These are phyloP conservation scores for Xylaria castorea DNA, from an alignment of 495 filamentous ascomycete genomes.

Conservation along the genomic window DNA sequence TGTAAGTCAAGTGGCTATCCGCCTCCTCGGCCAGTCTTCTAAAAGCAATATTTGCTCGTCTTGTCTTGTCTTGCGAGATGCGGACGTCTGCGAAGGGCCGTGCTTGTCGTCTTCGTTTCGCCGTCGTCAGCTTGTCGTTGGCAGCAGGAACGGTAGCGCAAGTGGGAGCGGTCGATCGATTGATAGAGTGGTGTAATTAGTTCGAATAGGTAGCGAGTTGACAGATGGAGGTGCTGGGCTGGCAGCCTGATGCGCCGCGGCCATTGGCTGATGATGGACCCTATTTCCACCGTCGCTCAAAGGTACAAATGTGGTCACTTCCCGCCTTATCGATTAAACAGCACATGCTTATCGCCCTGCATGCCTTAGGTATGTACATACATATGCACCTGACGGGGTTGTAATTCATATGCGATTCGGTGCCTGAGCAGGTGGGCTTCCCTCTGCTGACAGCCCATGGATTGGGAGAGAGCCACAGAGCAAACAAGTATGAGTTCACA, in stretches of 20 bases:
- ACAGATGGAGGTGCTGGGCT: conserved; percentile 24
- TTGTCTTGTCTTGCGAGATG: neutral
- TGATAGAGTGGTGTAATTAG: conserved; percentile 9
- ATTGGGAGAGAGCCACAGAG: too few relatives aligned
- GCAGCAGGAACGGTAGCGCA: neutral
- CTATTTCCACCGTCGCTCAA: conserved; percentile 19
- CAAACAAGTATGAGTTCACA: too few relatives aligned
- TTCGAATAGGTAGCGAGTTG: conserved; percentile 14
- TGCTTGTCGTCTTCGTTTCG: neutral
- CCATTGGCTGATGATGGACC: conserved; percentile 2
- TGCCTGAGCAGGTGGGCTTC: too few relatives aligned
- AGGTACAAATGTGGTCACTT: conserved; percentile 26
- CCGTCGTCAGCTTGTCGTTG: neutral
- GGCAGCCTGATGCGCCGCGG: conserved; percentile 11
- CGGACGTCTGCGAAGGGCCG: neutral
- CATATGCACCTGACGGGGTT: conserved; percentile 3
- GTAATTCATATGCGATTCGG: neutral
- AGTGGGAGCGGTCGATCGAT: conserved; percentile 14
- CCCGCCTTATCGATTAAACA: conserved; percentile 14
- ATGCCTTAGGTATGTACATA: too few relatives aligned
- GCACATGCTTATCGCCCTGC: neutral
- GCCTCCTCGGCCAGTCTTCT: neutral
- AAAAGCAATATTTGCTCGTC: neutral
- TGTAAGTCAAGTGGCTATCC: conserved; percentile 2
- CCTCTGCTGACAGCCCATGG: too few relatives aligned